Conservation (phyloP, 2,329 filamentous ascomycete genomes). For the Uncinocarpus reesii region DNA sequence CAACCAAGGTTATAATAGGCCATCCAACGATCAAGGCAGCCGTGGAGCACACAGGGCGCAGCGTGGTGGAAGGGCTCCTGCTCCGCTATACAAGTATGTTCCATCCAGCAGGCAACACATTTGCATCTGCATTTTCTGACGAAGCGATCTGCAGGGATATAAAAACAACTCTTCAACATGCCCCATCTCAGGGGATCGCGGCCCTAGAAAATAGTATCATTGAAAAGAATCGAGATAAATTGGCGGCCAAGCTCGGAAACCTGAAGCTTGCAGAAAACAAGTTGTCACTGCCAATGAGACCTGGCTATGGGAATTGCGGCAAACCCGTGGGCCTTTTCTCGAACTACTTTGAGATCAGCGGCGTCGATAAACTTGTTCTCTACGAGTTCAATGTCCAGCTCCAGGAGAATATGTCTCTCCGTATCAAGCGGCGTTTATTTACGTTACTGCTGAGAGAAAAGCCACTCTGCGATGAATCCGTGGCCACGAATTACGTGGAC, state of each 20-base stretch:
- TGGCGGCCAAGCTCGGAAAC: slow-evolving; percentile 18
- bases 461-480: slow-evolving; percentile 19
- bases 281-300: slow-evolving; percentile 21
- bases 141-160: too few relatives aligned
- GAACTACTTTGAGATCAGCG: slow-evolving; percentile 31
- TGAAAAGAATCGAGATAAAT: neutral
- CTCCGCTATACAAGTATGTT: slow-evolving; percentile 3
- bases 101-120: neutral
- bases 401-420: slow-evolving; percentile 25
- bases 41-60: neutral
- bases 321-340: slow-evolving; percentile 26
- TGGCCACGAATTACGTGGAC: slow-evolving; percentile 34
- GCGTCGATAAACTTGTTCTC: slow-evolving; percentile 27
- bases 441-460: slow-evolving; percentile 35
- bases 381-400: slow-evolving; percentile 34
- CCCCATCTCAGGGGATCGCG: neutral
- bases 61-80: neutral
- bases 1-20: neutral
- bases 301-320: slow-evolving; percentile 29
- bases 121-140: neutral
- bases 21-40: neutral
- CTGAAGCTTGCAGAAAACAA: neutral
- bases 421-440: slow-evolving; percentile 40
- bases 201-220: slow-evolving; percentile 12
- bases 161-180: neutral